Conservation (phyloP, 202 grass and related monocot genomes). For the Alloteropsis angusta region DNA sequence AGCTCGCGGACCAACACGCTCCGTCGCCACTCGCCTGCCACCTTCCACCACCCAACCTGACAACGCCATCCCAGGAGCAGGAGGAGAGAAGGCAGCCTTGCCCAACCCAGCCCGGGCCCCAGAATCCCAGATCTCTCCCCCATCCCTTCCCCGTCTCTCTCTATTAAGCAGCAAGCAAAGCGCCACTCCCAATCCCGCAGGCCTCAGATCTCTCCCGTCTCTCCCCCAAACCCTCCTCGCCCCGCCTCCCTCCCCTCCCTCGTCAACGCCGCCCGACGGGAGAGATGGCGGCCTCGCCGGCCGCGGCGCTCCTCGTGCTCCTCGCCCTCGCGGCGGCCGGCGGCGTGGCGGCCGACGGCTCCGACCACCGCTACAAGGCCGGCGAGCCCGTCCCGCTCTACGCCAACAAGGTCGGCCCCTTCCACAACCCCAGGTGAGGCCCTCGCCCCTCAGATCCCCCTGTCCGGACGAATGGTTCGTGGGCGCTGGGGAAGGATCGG, state of each 20-base stretch:
- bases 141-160: background rate
- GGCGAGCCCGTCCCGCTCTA: conserved; percentile 72
- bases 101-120: background rate
- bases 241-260: background rate
- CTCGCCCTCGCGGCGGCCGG: conserved; percentile 45
- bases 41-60: conserved; percentile 26
- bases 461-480: background rate
- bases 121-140: conserved; percentile 21
- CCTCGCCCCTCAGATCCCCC: conserved; percentile 19
- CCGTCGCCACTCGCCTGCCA: no score
- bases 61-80: conserved; percentile 3
- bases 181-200: conserved; percentile 8
- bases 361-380: conserved; percentile 77
- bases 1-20: conserved; percentile 25
- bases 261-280: conserved; percentile 31
- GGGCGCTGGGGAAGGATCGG: background rate
- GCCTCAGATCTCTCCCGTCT: conserved; percentile 36
- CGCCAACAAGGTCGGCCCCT: conserved; percentile 93
- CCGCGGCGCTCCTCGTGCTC: conserved; percentile 35
- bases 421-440: conserved; percentile 93
- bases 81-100: no score
- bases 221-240: background rate
- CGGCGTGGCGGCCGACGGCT: conserved; percentile 63
- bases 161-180: conserved; percentile 42
- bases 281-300: conserved; percentile 37